Evolutionary conservation across 306 rosid species (phyloP), one percentile per base, ranked within the genome.

Genomic region (Ormosia semicastrata): DNA sequence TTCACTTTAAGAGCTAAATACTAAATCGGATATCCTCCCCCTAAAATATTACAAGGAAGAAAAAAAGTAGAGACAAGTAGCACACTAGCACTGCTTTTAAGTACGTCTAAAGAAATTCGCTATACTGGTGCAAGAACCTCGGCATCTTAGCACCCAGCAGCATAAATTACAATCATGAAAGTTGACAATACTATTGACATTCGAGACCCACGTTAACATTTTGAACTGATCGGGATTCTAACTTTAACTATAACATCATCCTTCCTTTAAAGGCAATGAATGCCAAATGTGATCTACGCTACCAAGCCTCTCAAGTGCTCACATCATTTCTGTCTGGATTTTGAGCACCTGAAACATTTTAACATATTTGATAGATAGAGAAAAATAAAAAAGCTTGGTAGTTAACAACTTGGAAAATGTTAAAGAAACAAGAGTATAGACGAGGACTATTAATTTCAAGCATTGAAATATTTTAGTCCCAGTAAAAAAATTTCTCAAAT

Each of bases 311-410:
- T 80, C 83, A 76, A 57, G 63, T 39, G 75, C 77, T 43, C 29
- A 14, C 78, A 50, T 83, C 86, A 39, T 40, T 76, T 83, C 75
- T 79, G 36, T 69, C 88, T 44, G 82, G 52, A 73, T 41, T 78
- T 41, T 76, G 81, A 18, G 54, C 67, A 29, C 89, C 91, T 89
- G 88, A 73, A 63, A 74, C 41, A 49, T 57, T 63, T 74, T 10
- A 34, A 75, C 15, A 44, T 46, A 50, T 76, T 66, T 50, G 14
- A 50, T 32, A 65, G 40, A 14, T 29, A 33, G 7, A 17, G 13
- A 11, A 30, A 54, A 29, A 40, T 7, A 24, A 24, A 47, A 7
- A 47, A 43, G 50, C 58, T 62, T 41, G 47, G 71, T 44, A 60
- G 24, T 71, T 52, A 57, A 17, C 7, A 52, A 73, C 64, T 57